A percentile compares a stretch with the other conserved stretches of the same genome.
phyloP scores from a whole-genome alignment of 2,329 filamentous ascomycete species.

The Monilinia polystroma region DNA sequence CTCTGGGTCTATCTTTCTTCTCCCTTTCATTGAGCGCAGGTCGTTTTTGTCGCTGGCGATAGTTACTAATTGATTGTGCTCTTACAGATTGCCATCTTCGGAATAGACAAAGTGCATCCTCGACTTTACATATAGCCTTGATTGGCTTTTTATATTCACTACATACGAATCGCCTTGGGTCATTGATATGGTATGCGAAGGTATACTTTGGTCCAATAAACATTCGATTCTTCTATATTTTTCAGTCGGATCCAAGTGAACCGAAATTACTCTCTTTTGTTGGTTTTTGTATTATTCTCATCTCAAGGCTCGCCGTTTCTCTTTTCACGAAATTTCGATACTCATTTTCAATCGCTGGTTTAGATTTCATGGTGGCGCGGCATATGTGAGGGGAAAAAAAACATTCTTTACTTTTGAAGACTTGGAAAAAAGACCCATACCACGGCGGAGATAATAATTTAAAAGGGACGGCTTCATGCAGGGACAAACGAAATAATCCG shows the following conservation, averaged over 20 bases:
- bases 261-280: conserved; percentile 37
- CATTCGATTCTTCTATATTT: conserved; percentile 30
- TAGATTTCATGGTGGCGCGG: conserved; percentile 17
- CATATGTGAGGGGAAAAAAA: neutral
- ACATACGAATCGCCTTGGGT: conserved; percentile 21
- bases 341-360: conserved; percentile 20
- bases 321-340: conserved; percentile 19
- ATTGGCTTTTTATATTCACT: conserved; percentile 20
- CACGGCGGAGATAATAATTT: conserved; percentile 1
- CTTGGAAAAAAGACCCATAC: conserved; percentile 5
- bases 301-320: conserved; percentile 31
- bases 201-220: conserved; percentile 28
- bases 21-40: conserved; percentile 20
- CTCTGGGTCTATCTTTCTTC: conserved; percentile 12
- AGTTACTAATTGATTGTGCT: conserved; percentile 28
- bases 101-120: conserved; percentile 7
- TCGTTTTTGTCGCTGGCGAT: conserved; percentile 27
- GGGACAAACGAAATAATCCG: conserved; percentile 35
- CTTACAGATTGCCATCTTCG: conserved; percentile 5
- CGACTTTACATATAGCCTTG: neutral
- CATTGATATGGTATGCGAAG: conserved; percentile 29
- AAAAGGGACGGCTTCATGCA: conserved; percentile 37
- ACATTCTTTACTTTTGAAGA: neutral
- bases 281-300: conserved; percentile 26
- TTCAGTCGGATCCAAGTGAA: conserved; percentile 36